Evolutionary conservation across 1,139 yeast species (phyloP), one percentile per base, ranked within the genome.

Genomic region (Lodderomyces beijingensis): DNA sequence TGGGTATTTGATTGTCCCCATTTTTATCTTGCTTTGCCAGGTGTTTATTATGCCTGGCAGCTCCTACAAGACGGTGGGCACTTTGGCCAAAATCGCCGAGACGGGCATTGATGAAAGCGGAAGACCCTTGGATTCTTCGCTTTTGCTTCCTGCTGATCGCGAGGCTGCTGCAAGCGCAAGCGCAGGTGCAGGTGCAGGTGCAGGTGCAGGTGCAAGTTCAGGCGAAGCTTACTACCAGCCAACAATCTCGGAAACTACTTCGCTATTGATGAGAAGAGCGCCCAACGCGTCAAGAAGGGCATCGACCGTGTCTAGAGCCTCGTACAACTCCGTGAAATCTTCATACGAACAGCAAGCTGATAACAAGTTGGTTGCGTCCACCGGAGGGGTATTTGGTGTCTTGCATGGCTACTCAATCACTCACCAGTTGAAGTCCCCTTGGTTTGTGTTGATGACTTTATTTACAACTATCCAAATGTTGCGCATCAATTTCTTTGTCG

Each of bases 391-490:
- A 1, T 86, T 84, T 61, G 96, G 96, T n/a, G 74, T 81, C 5
- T 61, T 88, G 55, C 96, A 89, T 53, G 85, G 80, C 3, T 59
- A 63, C 27, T 44, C 81, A 1, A 71, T 81, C n/a, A 42, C 48
- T 9, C 70, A 71, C 31, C 97, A 89, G 59, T 60, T 88, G 36
- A 61, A 57, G 29, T 75, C 91, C 3, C 79, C 81, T 8, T 87
- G 96, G 93, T 89, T 87, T 53, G 51, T 69, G 32, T 61, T 87
- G 35, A 82, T 87, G 83, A 74, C 86, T 15, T 51, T 76, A 4
- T 86, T 87, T 56, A 83, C 95, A 4, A 74, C 89, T 2, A 72
- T 87, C 36, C 94, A 87, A 56, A 87, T 88, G 95, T 70, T 89
- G 34, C 70, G 96, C 53, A 83, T 88, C 45, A 89, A 89, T 59